Conservation (phyloP, 495 filamentous ascomycete genomes). For the Hyaloscypha bicolor region DNA sequence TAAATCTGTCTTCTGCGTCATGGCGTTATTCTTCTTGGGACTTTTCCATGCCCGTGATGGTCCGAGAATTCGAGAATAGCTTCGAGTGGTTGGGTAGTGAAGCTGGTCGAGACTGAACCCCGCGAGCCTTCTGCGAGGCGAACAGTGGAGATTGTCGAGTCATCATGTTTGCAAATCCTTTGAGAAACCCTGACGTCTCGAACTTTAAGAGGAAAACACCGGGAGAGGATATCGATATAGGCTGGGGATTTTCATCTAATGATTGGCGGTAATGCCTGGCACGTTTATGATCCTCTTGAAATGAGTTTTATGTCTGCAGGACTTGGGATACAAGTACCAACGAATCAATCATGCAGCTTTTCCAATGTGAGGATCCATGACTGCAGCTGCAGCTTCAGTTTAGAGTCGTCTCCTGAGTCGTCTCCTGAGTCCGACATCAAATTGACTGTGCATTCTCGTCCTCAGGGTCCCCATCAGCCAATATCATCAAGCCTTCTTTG, state of each 20-base stretch:
- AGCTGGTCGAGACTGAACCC: background rate
- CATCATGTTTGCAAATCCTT: background rate
- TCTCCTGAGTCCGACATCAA: background rate
- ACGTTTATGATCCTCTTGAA: background rate
- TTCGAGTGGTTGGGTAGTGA: background rate
- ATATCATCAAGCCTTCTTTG: constrained; percentile 2
- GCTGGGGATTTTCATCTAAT: background rate
- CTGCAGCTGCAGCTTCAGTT: constrained; percentile 9
- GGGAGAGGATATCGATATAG: background rate
- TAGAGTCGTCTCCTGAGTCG: constrained; percentile 5
- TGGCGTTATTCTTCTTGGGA: background rate
- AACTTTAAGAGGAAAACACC: background rate
- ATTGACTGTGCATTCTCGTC: background rate
- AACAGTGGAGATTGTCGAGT: background rate
- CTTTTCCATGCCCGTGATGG: constrained; percentile 5
- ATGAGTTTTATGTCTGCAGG: background rate
- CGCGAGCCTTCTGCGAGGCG: background rate
- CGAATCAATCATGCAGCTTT: constrained; percentile 8
- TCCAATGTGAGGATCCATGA: constrained; percentile 10
- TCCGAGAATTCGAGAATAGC: constrained; percentile 9
- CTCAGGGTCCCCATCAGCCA: background rate
- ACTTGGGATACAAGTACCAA: background rate
- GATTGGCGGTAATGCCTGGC: background rate
- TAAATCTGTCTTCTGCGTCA: constrained; percentile 1
- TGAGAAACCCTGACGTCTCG: background rate